Conservation (phyloP, 108 stramenopile species). For the Asterionellopsis glacialis region DNA sequence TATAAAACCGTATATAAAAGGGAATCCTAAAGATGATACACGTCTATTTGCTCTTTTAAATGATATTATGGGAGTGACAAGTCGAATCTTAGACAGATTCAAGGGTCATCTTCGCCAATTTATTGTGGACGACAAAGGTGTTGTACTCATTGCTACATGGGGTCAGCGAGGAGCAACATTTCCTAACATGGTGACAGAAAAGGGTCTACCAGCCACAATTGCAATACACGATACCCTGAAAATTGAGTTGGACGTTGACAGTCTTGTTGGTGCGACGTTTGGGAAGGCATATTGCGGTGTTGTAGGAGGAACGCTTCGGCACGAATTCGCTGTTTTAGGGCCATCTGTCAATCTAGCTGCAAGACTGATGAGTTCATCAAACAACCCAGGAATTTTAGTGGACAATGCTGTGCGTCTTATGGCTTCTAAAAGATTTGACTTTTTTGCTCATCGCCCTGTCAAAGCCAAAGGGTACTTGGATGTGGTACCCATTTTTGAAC, state of each 20-base stretch:
- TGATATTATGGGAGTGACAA: constrained; percentile 19
- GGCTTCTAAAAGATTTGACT: constrained; percentile 34
- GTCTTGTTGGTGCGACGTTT: constrained; percentile 54
- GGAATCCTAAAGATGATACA: constrained; percentile 7
- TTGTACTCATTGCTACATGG: constrained; percentile 70
- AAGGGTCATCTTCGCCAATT: constrained; percentile 47
- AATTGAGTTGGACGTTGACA: constrained; percentile 47
- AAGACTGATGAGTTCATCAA: constrained; percentile 50
- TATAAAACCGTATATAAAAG: constrained; percentile 13
- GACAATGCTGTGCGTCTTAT: constrained; percentile 51
- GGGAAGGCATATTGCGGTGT: constrained; percentile 77
- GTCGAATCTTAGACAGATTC: constrained; percentile 18
- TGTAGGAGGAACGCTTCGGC: constrained; percentile 56
- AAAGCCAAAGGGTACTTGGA: constrained; percentile 65
- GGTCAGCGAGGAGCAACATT: constrained; percentile 70
- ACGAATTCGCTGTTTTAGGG: constrained; percentile 68
- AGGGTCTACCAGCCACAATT: constrained; percentile 56
- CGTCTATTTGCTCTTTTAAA: constrained; percentile 10
- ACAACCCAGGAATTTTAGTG: constrained; percentile 63
- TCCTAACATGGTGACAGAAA: constrained; percentile 62
- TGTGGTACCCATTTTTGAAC: constrained; percentile 69
- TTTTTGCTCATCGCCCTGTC: constrained; percentile 55
- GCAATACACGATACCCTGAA: constrained; percentile 49
- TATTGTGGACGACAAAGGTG: constrained; percentile 49
- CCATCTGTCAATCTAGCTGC: constrained; percentile 77